Evolutionary conservation across 2,329 filamentous ascomycete species (phyloP).

Genomic region (Torrubiellomyces zombiae): DNA sequence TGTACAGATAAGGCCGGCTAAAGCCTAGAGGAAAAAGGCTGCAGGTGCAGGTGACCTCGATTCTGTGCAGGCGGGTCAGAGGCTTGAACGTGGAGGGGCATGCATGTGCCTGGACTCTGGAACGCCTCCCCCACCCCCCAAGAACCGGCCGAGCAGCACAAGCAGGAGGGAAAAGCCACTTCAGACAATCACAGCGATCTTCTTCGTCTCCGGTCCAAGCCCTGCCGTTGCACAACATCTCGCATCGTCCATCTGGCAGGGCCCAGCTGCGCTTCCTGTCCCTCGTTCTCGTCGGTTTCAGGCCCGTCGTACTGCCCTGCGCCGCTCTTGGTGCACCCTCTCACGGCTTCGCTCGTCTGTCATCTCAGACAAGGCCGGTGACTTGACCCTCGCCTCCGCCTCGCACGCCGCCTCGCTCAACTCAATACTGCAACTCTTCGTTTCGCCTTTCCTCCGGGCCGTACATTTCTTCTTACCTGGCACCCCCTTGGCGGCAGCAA

Average conservation of each 20-base stretch:
- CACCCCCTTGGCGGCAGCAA: no score
- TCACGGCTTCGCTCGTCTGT: no score
- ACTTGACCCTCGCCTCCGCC: no score
- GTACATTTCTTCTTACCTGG: no score
- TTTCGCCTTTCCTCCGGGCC: not conserved
- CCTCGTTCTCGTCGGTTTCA: not conserved
- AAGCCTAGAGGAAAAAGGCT: no score
- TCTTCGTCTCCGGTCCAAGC: conserved; percentile 1
- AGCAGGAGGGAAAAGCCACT: no score
- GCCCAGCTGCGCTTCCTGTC: conserved; percentile 1
- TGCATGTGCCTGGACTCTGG: conserved; percentile 1
- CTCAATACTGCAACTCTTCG: not conserved
- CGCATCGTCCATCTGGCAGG: not conserved
- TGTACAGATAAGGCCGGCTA: no score
- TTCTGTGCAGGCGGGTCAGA: conserved; percentile 1
- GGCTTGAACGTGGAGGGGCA: conserved; percentile 1
- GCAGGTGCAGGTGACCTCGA: conserved; percentile 4
- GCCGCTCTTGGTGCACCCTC: no score
- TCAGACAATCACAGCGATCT: not conserved
- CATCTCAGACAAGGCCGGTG: no score
- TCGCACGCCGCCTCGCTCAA: not conserved
- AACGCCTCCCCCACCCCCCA: no score
- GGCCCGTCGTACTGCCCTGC: not conserved
- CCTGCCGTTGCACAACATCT: not conserved
- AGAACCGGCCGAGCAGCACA: no score